Percentiles rank a stretch among this genome's conserved stretches.
phyloP scores from a whole-genome alignment of 768 basidiomycete genomes.

The Lactarius vividus region DNA sequence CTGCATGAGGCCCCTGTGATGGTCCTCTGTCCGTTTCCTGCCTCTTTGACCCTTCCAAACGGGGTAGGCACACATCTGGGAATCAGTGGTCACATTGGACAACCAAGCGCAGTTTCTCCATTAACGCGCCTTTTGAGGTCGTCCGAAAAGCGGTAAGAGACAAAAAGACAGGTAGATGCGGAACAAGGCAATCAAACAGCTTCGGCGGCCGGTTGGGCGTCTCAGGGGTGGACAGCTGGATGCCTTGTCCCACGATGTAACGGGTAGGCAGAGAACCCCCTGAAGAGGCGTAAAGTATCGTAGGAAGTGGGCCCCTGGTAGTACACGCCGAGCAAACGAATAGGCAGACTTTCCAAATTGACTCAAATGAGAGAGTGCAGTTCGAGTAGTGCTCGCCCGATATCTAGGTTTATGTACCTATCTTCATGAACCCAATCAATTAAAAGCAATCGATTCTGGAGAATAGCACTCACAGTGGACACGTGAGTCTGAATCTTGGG shows the following conservation, averaged over 20 bases:
- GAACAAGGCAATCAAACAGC: conserved; percentile 50
- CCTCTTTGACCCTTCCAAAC: not conserved
- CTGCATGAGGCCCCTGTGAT: not conserved
- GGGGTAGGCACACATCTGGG: not conserved
- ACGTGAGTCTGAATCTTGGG: conserved; percentile 62
- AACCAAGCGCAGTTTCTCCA: conserved; percentile 44
- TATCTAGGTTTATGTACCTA: conserved; percentile 55
- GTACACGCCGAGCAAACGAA: not conserved
- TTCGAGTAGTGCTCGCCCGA: conserved; percentile 40
- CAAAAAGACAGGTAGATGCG: conserved; percentile 56
- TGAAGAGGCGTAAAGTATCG: conserved; percentile 54
- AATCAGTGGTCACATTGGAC: conserved; percentile 18
- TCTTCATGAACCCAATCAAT: not conserved
- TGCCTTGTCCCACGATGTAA: conserved; percentile 50
- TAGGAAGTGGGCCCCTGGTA: conserved; percentile 1
- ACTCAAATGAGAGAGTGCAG: not conserved
- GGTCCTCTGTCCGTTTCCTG: not conserved
- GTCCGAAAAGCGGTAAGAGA: conserved; percentile 58
- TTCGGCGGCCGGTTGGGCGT: conserved; percentile 53
- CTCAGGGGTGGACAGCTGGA: conserved; percentile 54
- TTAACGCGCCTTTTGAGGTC: conserved; percentile 47
- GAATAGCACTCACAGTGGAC: conserved; percentile 50
- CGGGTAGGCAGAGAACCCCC: conserved; percentile 67
- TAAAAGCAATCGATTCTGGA: not conserved
- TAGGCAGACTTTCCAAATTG: not conserved